Evolutionary conservation across 768 basidiomycete genomes (phyloP).

Genomic region (Psilocybe subaeruginosa): DNA sequence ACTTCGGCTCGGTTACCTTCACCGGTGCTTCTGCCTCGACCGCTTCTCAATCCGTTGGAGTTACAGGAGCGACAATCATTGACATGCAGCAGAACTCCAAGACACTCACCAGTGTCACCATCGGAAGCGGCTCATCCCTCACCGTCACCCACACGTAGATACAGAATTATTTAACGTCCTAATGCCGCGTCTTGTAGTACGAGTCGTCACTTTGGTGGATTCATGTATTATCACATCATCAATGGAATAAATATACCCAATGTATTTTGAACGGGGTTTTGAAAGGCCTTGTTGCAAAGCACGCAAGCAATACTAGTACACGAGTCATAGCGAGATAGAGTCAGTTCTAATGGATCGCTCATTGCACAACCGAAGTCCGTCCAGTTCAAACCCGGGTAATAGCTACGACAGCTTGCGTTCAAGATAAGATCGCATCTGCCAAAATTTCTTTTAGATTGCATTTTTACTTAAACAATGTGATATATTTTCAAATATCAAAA

Average conservation of each 20-base stretch:
- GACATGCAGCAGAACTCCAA: conserved; percentile 19
- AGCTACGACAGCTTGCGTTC: background rate
- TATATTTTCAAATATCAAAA: conserved; percentile 5
- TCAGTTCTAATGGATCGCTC: background rate
- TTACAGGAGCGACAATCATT: conserved; percentile 18
- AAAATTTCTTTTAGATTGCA: too few species aligned
- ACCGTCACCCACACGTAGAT: conserved; percentile 1
- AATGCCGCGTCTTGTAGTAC: background rate
- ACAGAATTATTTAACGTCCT: background rate
- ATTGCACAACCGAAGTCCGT: background rate
- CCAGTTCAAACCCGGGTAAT: background rate
- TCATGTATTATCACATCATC: background rate
- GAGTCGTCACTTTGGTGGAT: background rate
- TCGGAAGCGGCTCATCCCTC: conserved; percentile 2
- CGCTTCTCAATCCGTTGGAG: conserved; percentile 11
- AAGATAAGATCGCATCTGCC: too few species aligned
- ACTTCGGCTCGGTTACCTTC: conserved; percentile 24
- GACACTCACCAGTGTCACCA: conserved; percentile 10
- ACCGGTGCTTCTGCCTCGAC: conserved; percentile 19
- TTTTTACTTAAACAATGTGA: background rate
- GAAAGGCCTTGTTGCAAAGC: too few species aligned
- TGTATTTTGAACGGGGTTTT: too few species aligned
- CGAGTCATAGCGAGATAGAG: too few species aligned
- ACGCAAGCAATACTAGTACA: too few species aligned
- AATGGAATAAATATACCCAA: background rate